Evolutionary conservation across 495 filamentous ascomycete genomes (phyloP).

Genomic region (Pseudomonodictys pantanalensis): DNA sequence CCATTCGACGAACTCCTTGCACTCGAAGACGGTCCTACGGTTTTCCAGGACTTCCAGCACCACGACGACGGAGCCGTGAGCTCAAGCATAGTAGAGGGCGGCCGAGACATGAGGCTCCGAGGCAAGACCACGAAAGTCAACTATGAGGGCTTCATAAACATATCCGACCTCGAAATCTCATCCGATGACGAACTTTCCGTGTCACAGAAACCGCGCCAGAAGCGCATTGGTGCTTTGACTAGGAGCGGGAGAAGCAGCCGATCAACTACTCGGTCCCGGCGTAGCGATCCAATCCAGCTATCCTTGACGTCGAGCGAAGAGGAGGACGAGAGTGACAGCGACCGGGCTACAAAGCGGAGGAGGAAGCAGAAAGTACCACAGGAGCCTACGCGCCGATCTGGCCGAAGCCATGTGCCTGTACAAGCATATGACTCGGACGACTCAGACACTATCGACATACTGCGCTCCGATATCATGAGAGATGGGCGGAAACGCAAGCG

Average conservation of each 20-base stretch:
- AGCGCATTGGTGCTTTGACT: background rate
- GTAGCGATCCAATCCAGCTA: constrained; percentile 1
- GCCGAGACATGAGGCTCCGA: constrained; percentile 23
- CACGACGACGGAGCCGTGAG: background rate
- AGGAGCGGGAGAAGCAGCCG: constrained; percentile 2
- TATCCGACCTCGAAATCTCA: constrained; percentile 30
- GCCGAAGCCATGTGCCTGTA: background rate
- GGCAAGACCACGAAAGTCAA: constrained; percentile 10
- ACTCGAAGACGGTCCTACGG: constrained; percentile 34
- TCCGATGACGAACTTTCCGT: constrained; percentile 30
- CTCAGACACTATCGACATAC: constrained; percentile 16
- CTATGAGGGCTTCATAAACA: constrained; percentile 33
- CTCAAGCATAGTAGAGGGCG: background rate
- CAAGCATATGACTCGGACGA: constrained; percentile 1
- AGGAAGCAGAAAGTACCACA: constrained; percentile 8
- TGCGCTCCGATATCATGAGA: constrained; percentile 21
- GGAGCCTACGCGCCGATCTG: constrained; percentile 26
- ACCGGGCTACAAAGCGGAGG: background rate
- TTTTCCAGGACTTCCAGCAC: constrained; percentile 32
- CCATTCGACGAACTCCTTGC: constrained; percentile 36
- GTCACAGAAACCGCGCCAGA: constrained; percentile 18
- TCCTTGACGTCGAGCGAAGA: background rate
- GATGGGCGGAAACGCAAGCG: constrained; percentile 23
- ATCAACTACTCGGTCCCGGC: constrained; percentile 21
- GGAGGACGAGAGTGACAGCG: constrained; percentile 4